Evolutionary conservation across 306 rosid genomes (phyloP), one percentile per base, ranked within the genome.

Genomic region (Gynostemma pentaphyllum): DNA sequence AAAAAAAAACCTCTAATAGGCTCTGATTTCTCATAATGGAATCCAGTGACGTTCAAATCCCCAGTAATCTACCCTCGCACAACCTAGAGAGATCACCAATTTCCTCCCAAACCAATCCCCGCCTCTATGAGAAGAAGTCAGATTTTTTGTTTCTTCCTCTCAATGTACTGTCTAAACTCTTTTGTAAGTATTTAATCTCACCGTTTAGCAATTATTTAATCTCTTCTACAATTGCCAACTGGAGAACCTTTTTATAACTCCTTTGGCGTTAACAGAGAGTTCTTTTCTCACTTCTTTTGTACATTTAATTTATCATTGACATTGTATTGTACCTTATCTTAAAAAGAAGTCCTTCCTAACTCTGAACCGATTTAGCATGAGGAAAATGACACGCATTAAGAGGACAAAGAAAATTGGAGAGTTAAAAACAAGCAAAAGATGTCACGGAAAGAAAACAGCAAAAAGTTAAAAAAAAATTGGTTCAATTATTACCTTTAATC

Each of bases 401-500:
- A 18, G 15, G 32, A 29, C 44, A 24, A 55, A 7, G n/a, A 29
- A 32, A 16, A 6, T 9, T 16, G 16, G 4, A 55, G 27, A 32
- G 32, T 32, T 8, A 32, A 24, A 23, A 49, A 32, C 7, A 52
- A 41, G 23, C 52, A 32, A 30, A 41, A 19, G 27, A 45, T 32
- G 11, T 14, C 24, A 49, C 19, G 18, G 65, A 49, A 24, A 5
- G 7, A 50, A 45, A 24, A 28, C 4, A 39, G 18, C 45, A 49
- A 46, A 47, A 27, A 70, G 51, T 24, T 12, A 69, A 39, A 46
- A 39, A 12, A 12, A 36, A 37, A 34, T 28, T 12, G 26, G 21
- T 47, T 60, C 37, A 60, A 54, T 30, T 74, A 63, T 52, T 72
- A 92, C 99, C 99, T 88, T 92, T 68, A 46, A 57, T 57, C 90